These are phyloP conservation scores for Botrytis hyacinthi DNA, from an alignment of 2,329 filamentous ascomycete species.

Conservation along the genomic window DNA sequence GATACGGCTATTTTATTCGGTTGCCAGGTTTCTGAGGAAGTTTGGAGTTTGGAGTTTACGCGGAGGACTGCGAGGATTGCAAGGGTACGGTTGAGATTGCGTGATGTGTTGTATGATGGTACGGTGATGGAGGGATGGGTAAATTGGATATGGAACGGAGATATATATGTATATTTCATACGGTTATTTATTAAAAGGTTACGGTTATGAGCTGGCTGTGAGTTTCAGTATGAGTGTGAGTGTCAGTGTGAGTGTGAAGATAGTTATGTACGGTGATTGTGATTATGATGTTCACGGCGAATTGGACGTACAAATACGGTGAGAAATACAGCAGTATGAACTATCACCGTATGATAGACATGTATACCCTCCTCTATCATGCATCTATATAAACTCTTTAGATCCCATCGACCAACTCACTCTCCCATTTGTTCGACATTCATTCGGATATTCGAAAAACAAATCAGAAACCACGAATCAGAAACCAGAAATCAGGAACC, in stretches of 20 bases:
- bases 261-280: neutral
- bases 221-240: neutral
- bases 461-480: neutral
- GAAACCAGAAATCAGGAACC: too few relatives aligned
- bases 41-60: too few relatives aligned
- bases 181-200: too few relatives aligned
- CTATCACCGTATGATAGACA: neutral
- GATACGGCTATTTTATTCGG: neutral
- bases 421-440: too few relatives aligned
- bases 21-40: neutral
- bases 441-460: neutral
- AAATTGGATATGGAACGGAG: neutral
- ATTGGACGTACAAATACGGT: neutral
- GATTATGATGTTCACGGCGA: neutral
- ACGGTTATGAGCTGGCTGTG: neutral
- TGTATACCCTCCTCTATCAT: too few relatives aligned
- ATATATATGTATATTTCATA: neutral
- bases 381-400: neutral
- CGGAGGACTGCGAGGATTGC: too few relatives aligned
- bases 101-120: too few relatives aligned
- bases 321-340: neutral
- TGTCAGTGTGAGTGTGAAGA: neutral
- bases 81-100: neutral
- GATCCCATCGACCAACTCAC: too few relatives aligned
- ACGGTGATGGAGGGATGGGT: neutral